Percentiles rank a stretch among this genome's conserved stretches.
Evolutionary conservation across 1,139 yeast species (phyloP).

Genomic region (Candida anutae): DNA sequence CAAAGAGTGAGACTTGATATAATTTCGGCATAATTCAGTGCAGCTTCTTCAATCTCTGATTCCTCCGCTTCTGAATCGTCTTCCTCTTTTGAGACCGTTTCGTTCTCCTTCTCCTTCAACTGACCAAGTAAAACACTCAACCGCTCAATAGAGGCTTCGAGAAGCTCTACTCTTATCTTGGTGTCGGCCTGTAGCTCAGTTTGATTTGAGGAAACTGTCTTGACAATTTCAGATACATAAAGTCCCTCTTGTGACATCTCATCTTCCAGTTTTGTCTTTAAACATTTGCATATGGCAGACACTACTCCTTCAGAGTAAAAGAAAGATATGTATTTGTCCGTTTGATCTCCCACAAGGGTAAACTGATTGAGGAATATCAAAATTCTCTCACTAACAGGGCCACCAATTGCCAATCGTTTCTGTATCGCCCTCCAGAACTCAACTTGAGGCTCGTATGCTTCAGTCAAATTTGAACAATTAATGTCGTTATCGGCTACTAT

Average conservation of each 20-base stretch:
- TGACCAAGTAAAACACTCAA: not conserved
- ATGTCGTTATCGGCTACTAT: constrained; percentile 29
- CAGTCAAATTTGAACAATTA: constrained; percentile 18
- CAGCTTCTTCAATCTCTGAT: constrained; percentile 5
- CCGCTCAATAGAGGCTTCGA: not conserved
- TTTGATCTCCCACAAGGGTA: constrained; percentile 19
- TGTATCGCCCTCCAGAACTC: not conserved
- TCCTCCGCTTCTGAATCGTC: constrained; percentile 5
- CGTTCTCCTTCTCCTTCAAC: constrained; percentile 4
- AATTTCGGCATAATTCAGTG: constrained; percentile 7
- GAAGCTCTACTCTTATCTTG: not conserved
- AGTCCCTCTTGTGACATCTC: constrained; percentile 2
- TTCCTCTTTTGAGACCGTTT: constrained; percentile 6
- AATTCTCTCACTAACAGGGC: constrained; percentile 7
- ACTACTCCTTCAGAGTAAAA: constrained; percentile 9
- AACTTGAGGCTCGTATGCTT: not conserved
- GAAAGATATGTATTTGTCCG: constrained; percentile 9
- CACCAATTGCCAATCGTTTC: not conserved
- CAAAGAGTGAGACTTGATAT: constrained; percentile 12
- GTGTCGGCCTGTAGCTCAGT: not conserved
- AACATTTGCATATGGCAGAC: too few relatives aligned
- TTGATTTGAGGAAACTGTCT: constrained; percentile 4
- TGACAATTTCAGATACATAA: constrained; percentile 5
- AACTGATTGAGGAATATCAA: constrained; percentile 28
- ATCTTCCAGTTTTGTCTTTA: constrained; percentile 3